phyloP scores from a whole-genome alignment of 768 basidiomycete species.

The Lentinula guzmanii region DNA sequence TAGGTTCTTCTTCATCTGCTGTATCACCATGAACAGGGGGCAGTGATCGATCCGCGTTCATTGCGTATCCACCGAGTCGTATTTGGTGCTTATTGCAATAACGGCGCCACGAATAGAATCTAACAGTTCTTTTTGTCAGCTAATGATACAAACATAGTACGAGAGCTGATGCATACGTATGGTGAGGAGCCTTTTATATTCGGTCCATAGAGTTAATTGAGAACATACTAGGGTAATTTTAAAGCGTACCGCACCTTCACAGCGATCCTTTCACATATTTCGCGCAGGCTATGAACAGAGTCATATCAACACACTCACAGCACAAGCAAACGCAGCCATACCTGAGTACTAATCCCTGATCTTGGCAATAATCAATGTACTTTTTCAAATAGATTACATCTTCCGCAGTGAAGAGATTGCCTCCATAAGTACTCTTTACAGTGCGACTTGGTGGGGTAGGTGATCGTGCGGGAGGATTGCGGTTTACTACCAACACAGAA shows the following conservation, averaged over 20 bases:
- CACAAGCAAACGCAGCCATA: slow-evolving; percentile 17
- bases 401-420: slow-evolving; percentile 81
- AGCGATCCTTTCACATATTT: slow-evolving; percentile 85
- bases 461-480: slow-evolving; percentile 67
- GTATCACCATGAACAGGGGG: slow-evolving; percentile 34
- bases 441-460: slow-evolving; percentile 80
- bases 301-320: neutral
- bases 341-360: slow-evolving; percentile 81
- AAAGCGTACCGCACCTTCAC: slow-evolving; percentile 49
- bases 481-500: slow-evolving; percentile 59
- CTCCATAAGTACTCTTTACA: slow-evolving; percentile 86
- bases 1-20: slow-evolving; percentile 32
- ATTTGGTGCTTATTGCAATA: slow-evolving; percentile 94
- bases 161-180: slow-evolving; percentile 53
- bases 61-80: slow-evolving; percentile 77
- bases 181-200: slow-evolving; percentile 67
- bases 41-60: slow-evolving; percentile 53
- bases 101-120: slow-evolving; percentile 87
- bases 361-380: slow-evolving; percentile 88
- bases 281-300: slow-evolving; percentile 45
- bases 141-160: neutral
- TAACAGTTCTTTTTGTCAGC: slow-evolving; percentile 19
- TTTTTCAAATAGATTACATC: slow-evolving; percentile 80
- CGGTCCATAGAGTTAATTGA: slow-evolving; percentile 6
- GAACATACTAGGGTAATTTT: slow-evolving; percentile 1